Percentiles rank a stretch among this genome's conserved stretches.
Conservation (phyloP, 345 rosid species). For the Aegle marmelos region DNA sequence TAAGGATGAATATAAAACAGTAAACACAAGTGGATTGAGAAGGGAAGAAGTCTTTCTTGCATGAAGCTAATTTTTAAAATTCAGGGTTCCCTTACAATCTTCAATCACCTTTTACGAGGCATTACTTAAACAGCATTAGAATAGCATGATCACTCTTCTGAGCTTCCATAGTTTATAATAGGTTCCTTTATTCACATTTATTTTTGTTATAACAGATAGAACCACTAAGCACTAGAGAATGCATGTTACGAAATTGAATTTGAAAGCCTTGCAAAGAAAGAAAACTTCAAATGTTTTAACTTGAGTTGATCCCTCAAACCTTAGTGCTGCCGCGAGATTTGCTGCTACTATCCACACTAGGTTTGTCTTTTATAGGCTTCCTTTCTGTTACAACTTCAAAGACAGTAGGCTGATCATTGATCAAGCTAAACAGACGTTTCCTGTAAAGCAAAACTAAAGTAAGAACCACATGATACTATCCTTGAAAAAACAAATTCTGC, state of each 20-base stretch:
- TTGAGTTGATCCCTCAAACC: conserved; percentile 34
- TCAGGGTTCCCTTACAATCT: neutral
- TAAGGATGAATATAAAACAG: neutral
- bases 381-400: conserved; percentile 93
- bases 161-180: neutral
- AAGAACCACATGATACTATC: neutral
- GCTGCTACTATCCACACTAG: conserved; percentile 78
- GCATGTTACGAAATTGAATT: neutral
- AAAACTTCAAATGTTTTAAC: neutral
- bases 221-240: neutral
- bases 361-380: conserved; percentile 83
- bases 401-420: conserved; percentile 90
- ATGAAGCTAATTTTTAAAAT: neutral
- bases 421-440: conserved; percentile 85
- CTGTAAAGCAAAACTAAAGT: conserved; percentile 36
- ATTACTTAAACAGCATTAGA: neutral
- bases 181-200: neutral
- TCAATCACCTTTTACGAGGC: neutral
- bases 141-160: neutral
- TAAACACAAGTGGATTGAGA: neutral
- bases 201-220: neutral
- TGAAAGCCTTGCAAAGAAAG: neutral
- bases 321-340: conserved; percentile 64
- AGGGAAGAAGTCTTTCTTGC: neutral
- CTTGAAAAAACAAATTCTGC: neutral